Evolutionary conservation across 345 rosid genomes (phyloP).

Genomic region (Gossypium australe): DNA sequence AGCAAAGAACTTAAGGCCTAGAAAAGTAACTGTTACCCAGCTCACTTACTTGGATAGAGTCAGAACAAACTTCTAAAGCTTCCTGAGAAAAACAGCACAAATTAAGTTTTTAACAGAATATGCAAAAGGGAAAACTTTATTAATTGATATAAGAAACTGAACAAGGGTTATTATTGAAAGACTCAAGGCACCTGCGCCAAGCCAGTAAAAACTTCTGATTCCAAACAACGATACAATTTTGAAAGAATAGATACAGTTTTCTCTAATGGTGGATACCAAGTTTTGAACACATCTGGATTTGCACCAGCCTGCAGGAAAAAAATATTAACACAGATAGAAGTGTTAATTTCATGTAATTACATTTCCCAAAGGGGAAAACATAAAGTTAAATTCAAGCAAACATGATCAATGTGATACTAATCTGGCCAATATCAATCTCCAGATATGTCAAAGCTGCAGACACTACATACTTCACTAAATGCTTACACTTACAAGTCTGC

Average conservation of each 20-base stretch:
- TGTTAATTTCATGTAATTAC: neutral
- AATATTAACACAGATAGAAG: neutral
- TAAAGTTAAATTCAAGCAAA: neutral
- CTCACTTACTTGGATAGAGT: slow-evolving; percentile 75
- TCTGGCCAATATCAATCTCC: neutral
- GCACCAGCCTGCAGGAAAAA: slow-evolving; percentile 50
- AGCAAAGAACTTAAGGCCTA: neutral
- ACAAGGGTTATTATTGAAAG: slow-evolving; percentile 5
- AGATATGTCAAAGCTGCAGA: neutral
- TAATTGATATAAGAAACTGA: neutral
- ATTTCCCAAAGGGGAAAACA: neutral
- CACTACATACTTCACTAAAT: neutral
- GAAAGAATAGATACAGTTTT: slow-evolving; percentile 89
- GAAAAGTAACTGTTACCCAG: slow-evolving; percentile 10
- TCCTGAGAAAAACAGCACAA: slow-evolving; percentile 52
- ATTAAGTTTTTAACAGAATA: slow-evolving; percentile 16
- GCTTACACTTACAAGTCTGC: neutral
- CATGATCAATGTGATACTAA: neutral
- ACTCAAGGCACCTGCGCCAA: slow-evolving; percentile 75
- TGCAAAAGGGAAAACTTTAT: slow-evolving; percentile 1
- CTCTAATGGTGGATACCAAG: slow-evolving; percentile 97
- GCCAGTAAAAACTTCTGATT: slow-evolving; percentile 85
- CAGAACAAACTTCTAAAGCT: slow-evolving; percentile 93
- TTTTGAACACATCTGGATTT: slow-evolving; percentile 56
- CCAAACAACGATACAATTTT: slow-evolving; percentile 81